Evolutionary conservation across 2,329 filamentous ascomycete genomes (phyloP).

Genomic region (Exophiala phaeomuriformis): DNA sequence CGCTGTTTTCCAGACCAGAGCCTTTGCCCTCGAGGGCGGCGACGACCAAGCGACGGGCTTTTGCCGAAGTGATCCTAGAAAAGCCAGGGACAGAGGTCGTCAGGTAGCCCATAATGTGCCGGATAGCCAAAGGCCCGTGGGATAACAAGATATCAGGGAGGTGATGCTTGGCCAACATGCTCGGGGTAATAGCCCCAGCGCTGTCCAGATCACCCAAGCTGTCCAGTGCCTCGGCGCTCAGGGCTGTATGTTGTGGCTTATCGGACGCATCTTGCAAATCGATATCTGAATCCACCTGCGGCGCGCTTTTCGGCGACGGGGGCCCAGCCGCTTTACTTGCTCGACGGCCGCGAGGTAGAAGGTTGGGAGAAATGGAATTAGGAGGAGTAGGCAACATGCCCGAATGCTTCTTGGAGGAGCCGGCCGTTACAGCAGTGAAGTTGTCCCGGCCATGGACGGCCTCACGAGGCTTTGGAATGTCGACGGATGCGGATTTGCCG

Average conservation of each 20-base stretch:
- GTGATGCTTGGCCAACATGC: constrained; percentile 80
- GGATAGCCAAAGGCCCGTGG: constrained; percentile 86
- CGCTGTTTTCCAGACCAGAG: constrained; percentile 47
- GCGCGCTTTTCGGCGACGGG: constrained; percentile 37
- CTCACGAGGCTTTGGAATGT: constrained; percentile 42
- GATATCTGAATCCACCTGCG: constrained; percentile 70
- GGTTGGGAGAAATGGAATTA: constrained; percentile 84
- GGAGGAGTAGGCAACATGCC: constrained; percentile 73
- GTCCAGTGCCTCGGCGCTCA: constrained; percentile 41
- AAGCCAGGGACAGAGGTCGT: constrained; percentile 90
- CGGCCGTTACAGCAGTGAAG: constrained; percentile 31
- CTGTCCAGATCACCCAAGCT: constrained; percentile 57
- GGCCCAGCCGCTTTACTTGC: constrained; percentile 45
- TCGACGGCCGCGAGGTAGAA: constrained; percentile 74
- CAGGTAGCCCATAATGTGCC: constrained; percentile 89
- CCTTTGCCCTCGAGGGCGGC: constrained; percentile 75
- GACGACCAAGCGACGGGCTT: constrained; percentile 87
- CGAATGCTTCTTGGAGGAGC: constrained; percentile 24
- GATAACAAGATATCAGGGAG: constrained; percentile 82
- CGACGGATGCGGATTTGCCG: constrained; percentile 44
- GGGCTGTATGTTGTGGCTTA: constrained; percentile 36
- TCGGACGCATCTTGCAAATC: constrained; percentile 68
- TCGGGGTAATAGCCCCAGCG: constrained; percentile 73
- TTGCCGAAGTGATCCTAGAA: constrained; percentile 72
- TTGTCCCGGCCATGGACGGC: constrained; percentile 32